Evolutionary conservation across 306 rosid species (phyloP), one percentile per base, ranked within the genome.

Genomic region (Lathyrus oleraceus): DNA sequence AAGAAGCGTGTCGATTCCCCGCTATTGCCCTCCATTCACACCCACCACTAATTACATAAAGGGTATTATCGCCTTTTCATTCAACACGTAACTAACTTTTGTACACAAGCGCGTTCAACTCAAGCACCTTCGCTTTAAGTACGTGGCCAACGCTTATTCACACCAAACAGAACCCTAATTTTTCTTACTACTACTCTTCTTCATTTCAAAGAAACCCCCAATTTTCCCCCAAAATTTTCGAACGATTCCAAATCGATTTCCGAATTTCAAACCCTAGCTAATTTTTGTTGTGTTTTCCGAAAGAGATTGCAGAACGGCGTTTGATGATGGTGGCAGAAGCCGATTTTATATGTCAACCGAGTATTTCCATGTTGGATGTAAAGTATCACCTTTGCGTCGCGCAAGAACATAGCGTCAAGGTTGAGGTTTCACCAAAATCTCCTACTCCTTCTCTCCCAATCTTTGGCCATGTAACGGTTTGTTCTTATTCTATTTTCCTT

Each of bases 311-410:
- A 3, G 17, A 8, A 68, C 76, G 67, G 48, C 61, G 47, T 54
- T 76, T 65, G 32, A 73, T 69, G 67, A 73, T 88, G 85, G 84
- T 84, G 6, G 69, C 91, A 4, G 93, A 88, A 51, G 77, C 97
- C 28, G 91, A 93, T 65, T 81, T 87, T 52, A 81, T 82, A 5
- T 77, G 91, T 75, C 82, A 86, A 74, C 80, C 78, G 78, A 76
- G 78, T 69, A 71, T 87, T 73, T 82, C 91, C 13, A 63, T 81
- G 83, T 76, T 85, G 62, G 92, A 90, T 51, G 81, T 88, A 60
- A 86, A 90, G 82, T 88, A 77, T 79, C 86, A 83, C 73, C 75
- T 87, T 11, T 78, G 90, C 62, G 90, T 82, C 7, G 67, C 87
- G 8, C 81, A 85, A 64, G 90, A 86, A 30, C 88, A 73, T 78